A percentile compares a stretch with the other conserved stretches of the same genome.
Conservation (phyloP, 1,284 basidiomycete genomes). For the Cryptococcus sp. region DNA sequence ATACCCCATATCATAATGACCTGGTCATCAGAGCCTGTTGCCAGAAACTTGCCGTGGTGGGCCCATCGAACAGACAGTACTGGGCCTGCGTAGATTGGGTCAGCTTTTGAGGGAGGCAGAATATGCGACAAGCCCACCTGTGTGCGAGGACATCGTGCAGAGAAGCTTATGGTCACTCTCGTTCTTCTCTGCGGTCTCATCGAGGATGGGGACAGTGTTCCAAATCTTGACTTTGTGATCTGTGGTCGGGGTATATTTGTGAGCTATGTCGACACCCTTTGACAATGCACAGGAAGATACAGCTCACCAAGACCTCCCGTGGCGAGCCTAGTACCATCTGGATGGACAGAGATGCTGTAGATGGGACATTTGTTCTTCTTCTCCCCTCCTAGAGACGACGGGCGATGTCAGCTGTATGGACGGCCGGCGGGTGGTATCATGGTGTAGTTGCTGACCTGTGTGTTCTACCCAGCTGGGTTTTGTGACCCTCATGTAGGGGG, state of each 20-base stretch:
- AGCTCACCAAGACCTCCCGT: constrained; percentile 73
- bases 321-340: constrained; percentile 91
- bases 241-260: constrained; percentile 12
- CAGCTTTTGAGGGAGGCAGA: background rate
- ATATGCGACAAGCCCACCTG: constrained; percentile 53
- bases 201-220: constrained; percentile 90
- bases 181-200: constrained; percentile 65
- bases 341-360: constrained; percentile 45
- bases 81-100: constrained; percentile 55
- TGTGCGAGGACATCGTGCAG: constrained; percentile 89
- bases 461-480: constrained; percentile 51
- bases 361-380: constrained; percentile 13
- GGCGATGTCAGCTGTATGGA: background rate
- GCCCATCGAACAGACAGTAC: constrained; percentile 96
- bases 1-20: constrained; percentile 97
- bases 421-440: background rate
- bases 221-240: constrained; percentile 96
- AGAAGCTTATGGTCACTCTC: constrained; percentile 78
- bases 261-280: background rate
- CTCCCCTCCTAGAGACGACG: constrained; percentile 2
- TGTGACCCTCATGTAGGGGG: constrained; percentile 42
- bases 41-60: constrained; percentile 87
- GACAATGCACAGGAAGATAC: background rate
- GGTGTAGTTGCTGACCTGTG: constrained; percentile 24
- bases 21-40: constrained; percentile 93